Conservation (phyloP, 2,329 filamentous ascomycete species). For the Chrysoporthe austroafricana region DNA sequence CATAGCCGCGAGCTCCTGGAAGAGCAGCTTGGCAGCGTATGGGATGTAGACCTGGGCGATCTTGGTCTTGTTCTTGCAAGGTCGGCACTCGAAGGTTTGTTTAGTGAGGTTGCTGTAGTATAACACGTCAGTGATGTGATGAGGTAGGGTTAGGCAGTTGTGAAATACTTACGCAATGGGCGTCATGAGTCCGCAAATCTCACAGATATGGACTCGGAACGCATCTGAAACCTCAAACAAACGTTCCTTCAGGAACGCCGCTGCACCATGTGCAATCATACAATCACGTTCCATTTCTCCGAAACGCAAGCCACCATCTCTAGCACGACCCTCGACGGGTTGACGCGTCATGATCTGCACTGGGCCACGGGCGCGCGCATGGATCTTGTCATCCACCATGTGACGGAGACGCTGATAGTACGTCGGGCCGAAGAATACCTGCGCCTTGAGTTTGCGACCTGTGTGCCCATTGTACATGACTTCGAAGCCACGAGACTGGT, state of each 20-base stretch:
- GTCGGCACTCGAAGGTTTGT: conserved; percentile 93
- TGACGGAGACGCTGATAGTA: conserved; percentile 98
- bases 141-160: conserved; percentile 1
- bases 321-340: conserved; percentile 95
- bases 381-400: conserved; percentile 99
- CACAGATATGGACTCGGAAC: conserved; percentile 96
- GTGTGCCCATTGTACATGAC: conserved; percentile 99
- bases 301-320: conserved; percentile 97
- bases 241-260: conserved; percentile 95
- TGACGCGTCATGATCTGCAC: conserved; percentile 97
- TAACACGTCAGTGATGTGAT: conserved; percentile 39
- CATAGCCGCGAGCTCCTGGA: conserved; percentile 98
- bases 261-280: conserved; percentile 99
- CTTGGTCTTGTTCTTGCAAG: conserved; percentile 98
- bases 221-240: conserved; percentile 97
- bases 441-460: conserved; percentile 87
- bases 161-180: conserved; percentile 84
- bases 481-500: conserved; percentile 96
- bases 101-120: conserved; percentile 80
- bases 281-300: conserved; percentile 99
- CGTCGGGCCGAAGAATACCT: conserved; percentile 95
- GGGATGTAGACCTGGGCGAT: conserved; percentile 98
- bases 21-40: conserved; percentile 95
- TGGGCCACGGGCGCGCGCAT: conserved; percentile 94
- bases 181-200: conserved; percentile 98